Conservation (phyloP, 2,329 filamentous ascomycete species). For the Emergomyces orientalis region DNA sequence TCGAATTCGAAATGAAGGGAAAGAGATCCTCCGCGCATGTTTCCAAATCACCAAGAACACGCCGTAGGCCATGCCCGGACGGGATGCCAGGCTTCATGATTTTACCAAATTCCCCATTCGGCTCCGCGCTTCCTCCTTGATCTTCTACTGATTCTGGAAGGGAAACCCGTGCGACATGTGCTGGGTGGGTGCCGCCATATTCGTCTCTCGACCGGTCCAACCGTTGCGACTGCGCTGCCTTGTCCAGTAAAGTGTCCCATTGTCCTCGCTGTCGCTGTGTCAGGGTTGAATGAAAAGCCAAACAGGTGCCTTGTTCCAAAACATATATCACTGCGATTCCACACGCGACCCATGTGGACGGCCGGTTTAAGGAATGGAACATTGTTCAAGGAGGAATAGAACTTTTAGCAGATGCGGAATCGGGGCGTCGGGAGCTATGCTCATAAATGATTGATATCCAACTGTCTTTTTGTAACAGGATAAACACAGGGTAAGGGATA, state of each 20-base stretch:
- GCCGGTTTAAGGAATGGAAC: background rate
- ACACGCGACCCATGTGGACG: background rate
- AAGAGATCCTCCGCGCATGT: constrained; percentile 13
- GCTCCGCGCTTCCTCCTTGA: background rate
- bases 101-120: background rate
- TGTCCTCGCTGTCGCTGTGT: background rate
- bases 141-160: background rate
- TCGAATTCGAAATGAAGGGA: constrained; percentile 4
- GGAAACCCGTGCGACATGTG: background rate
- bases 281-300: background rate
- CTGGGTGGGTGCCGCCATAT: too few species aligned
- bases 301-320: background rate
- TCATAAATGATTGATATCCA: background rate
- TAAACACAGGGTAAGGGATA: background rate
- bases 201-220: background rate
- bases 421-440: background rate
- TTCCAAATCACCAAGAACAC: constrained; percentile 13
- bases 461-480: background rate
- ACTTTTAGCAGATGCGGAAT: background rate
- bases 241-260: background rate
- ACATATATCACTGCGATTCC: background rate
- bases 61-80: constrained; percentile 4
- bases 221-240: background rate
- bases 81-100: background rate
- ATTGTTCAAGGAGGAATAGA: background rate